Evolutionary conservation across 176 grass and related monocot species (phyloP).

Genomic region (Eremochloa ophiuroides): DNA sequence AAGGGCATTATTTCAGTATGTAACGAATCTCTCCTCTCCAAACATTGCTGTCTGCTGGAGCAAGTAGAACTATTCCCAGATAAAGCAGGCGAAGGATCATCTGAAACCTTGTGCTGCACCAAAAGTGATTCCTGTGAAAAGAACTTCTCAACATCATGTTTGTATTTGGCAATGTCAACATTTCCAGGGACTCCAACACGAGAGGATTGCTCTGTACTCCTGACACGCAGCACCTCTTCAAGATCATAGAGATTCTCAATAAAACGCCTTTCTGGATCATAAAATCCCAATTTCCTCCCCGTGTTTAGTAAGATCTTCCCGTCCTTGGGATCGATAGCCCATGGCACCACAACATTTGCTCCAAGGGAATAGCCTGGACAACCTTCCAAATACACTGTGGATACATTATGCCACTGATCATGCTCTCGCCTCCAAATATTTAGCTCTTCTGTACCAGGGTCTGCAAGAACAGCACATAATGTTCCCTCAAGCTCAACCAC

Average conservation of each 20-base stretch:
- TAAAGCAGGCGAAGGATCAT: too few species aligned
- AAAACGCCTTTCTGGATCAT: not conserved
- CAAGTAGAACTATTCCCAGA: too few species aligned
- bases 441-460: not conserved
- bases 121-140: not conserved
- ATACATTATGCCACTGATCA: not conserved
- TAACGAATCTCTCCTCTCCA: too few species aligned
- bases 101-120: too few species aligned
- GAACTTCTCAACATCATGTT: not conserved
- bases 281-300: not conserved
- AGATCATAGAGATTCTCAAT: not conserved
- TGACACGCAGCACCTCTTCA: not conserved
- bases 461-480: not conserved
- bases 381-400: not conserved
- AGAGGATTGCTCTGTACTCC: not conserved
- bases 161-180: not conserved
- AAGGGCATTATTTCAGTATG: not conserved
- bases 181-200: not conserved
- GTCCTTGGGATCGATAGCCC: not conserved
- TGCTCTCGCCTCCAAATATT: not conserved
- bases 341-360: not conserved
- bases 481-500: not conserved
- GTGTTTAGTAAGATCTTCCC: constrained; percentile 5
- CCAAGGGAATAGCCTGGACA: not conserved
- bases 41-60: too few species aligned